Conservation (phyloP, 2,329 filamentous ascomycete genomes). For the Fusarium paranaense region DNA sequence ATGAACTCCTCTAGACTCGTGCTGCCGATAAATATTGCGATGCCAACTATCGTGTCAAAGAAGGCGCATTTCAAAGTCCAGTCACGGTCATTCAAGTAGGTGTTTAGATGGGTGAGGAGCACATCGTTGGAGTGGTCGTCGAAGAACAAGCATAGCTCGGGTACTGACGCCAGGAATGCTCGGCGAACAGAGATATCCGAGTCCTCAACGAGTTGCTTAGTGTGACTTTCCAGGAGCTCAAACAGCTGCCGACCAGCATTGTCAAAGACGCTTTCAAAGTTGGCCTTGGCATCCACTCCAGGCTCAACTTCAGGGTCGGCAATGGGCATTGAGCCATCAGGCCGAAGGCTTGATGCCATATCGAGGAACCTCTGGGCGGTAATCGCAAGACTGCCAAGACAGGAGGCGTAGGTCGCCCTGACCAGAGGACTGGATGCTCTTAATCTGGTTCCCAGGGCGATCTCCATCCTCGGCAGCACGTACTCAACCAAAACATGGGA, state of each 20-base stretch:
- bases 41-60: slow-evolving; percentile 93
- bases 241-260: slow-evolving; percentile 86
- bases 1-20: slow-evolving; percentile 95
- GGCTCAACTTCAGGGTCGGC: slow-evolving; percentile 85
- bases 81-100: slow-evolving; percentile 94
- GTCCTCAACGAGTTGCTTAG: slow-evolving; percentile 90
- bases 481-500: slow-evolving; percentile 77
- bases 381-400: slow-evolving; percentile 86
- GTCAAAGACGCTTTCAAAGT: slow-evolving; percentile 88
- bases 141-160: slow-evolving; percentile 94
- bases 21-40: slow-evolving; percentile 89
- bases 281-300: slow-evolving; percentile 72
- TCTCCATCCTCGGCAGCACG: slow-evolving; percentile 72
- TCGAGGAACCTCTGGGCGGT: slow-evolving; percentile 89
- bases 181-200: slow-evolving; percentile 85
- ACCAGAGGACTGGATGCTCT: slow-evolving; percentile 73
- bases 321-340: slow-evolving; percentile 83
- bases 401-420: slow-evolving; percentile 92
- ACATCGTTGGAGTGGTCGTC: slow-evolving; percentile 94
- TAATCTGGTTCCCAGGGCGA: slow-evolving; percentile 59
- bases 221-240: slow-evolving; percentile 86
- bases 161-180: slow-evolving; percentile 91
- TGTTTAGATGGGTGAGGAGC: slow-evolving; percentile 95
- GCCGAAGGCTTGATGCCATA: slow-evolving; percentile 87
- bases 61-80: slow-evolving; percentile 98